Percentiles rank a stretch among this genome's conserved stretches.
Conservation (phyloP, 352 stramenopile genomes). For the Phytopythium litorale region DNA sequence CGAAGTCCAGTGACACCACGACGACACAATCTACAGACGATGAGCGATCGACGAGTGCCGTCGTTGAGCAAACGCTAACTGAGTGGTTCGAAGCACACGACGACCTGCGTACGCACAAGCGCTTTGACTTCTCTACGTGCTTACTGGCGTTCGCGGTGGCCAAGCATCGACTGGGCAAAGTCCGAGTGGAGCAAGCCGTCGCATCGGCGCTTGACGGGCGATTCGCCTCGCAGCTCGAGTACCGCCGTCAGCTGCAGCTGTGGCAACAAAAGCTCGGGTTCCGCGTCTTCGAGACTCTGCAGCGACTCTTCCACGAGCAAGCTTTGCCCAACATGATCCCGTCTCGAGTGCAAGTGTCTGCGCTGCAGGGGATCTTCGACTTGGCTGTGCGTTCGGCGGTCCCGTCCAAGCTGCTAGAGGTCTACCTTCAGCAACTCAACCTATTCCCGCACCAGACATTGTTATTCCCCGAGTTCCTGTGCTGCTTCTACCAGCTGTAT, state of each 20-base stretch:
- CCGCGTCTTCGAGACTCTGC: constrained; percentile 50
- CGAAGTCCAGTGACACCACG: not conserved
- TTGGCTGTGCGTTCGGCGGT: constrained; percentile 28
- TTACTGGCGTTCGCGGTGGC: constrained; percentile 50
- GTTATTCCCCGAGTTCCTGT: constrained; percentile 57
- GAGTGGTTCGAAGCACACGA: constrained; percentile 57
- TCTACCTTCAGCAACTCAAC: constrained; percentile 56
- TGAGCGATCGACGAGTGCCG: not conserved
- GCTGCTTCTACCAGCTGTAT: constrained; percentile 68
- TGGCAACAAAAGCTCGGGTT: constrained; percentile 67
- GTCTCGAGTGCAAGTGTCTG: constrained; percentile 38
- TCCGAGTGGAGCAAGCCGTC: constrained; percentile 44
- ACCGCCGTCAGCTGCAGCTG: constrained; percentile 51
- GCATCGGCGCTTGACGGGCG: constrained; percentile 40
- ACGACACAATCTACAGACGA: not conserved
- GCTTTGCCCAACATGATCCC: constrained; percentile 47
- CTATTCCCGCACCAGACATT: constrained; percentile 46
- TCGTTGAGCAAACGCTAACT: constrained; percentile 15
- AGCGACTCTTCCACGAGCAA: constrained; percentile 52
- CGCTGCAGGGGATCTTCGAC: constrained; percentile 37
- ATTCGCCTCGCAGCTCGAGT: constrained; percentile 57
- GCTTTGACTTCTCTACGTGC: constrained; percentile 54
- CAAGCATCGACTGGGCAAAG: constrained; percentile 39
- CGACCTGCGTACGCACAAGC: constrained; percentile 34
- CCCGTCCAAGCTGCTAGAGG: constrained; percentile 45